These are phyloP conservation scores for Lactifluus rugatus DNA, from an alignment of 768 basidiomycete species.

Conservation along the genomic window DNA sequence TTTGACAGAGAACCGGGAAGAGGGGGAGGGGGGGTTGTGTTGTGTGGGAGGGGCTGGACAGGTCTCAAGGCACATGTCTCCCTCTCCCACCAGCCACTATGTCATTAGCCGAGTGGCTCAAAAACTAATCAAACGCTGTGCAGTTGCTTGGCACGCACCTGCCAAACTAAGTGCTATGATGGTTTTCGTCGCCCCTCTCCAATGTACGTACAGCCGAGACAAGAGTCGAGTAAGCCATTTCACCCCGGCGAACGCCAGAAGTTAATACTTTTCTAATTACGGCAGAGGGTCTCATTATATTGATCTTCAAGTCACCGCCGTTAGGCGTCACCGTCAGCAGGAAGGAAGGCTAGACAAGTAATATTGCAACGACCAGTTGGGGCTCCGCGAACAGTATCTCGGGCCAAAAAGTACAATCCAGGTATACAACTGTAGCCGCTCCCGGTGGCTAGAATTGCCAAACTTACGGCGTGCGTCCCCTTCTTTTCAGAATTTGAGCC, in stretches of 20 bases:
- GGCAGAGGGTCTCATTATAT: constrained; percentile 8
- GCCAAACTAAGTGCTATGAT: constrained; percentile 7
- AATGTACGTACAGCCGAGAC: not conserved
- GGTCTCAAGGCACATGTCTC: constrained; percentile 1
- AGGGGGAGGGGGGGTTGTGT: not conserved
- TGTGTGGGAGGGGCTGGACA: constrained; percentile 14
- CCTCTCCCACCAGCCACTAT: constrained; percentile 4
- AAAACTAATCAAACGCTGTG: not conserved
- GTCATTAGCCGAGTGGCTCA: not conserved
- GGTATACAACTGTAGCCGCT: not conserved
- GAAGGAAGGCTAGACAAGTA: not conserved
- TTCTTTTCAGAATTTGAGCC: constrained; percentile 14
- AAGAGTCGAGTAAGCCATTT: constrained; percentile 8
- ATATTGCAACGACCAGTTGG: not conserved
- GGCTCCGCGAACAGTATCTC: not conserved
- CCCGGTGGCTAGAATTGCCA: constrained; percentile 7
- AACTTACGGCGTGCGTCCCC: constrained; percentile 18
- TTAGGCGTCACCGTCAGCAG: not conserved
- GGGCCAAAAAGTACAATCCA: not conserved
- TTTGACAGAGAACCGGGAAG: not conserved
- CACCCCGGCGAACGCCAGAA: constrained; percentile 13
- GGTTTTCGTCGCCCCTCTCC: not conserved
- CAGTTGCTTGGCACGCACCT: not conserved
- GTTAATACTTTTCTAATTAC: constrained; percentile 8
- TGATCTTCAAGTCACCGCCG: constrained; percentile 14